Conservation (phyloP, 1,284 basidiomycete genomes). For the Cutaneotrichosporon curvatum region DNA sequence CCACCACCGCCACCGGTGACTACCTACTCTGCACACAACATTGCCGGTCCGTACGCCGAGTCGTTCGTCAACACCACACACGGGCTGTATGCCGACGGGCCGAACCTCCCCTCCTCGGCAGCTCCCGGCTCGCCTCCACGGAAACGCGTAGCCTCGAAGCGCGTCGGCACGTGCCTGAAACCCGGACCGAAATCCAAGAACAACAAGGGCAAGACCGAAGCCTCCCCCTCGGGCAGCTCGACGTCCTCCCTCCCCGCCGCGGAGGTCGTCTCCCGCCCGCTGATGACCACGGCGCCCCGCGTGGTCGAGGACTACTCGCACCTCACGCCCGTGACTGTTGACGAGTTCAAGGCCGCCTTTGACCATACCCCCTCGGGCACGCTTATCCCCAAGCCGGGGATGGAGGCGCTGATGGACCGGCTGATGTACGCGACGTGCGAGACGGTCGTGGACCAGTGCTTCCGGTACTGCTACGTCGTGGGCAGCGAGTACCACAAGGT, state of each 20-base stretch:
- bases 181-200: constrained; percentile 25
- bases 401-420: constrained; percentile 14
- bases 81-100: constrained; percentile 4
- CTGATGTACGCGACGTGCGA: constrained; percentile 17
- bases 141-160: constrained; percentile 14
- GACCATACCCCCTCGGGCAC: constrained; percentile 8
- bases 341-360: constrained; percentile 14
- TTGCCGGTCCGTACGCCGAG: not conserved
- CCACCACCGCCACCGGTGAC: constrained; percentile 11
- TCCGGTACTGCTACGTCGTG: constrained; percentile 17
- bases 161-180: constrained; percentile 23
- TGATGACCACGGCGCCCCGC: too few species aligned
- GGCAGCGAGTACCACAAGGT: constrained; percentile 15
- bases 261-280: too few species aligned
- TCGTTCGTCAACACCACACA: not conserved
- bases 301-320: not conserved
- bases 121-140: constrained; percentile 7
- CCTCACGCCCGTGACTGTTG: constrained; percentile 11
- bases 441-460: constrained; percentile 16
- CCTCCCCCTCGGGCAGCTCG: too few species aligned
- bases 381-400: constrained; percentile 12
- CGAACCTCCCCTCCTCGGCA: not conserved
- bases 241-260: too few species aligned
- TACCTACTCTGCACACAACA: constrained; percentile 6
- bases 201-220: constrained; percentile 2